These are phyloP conservation scores for Penicillium sp. DNA, from an alignment of 2,329 filamentous ascomycete species.

Conservation along the genomic window DNA sequence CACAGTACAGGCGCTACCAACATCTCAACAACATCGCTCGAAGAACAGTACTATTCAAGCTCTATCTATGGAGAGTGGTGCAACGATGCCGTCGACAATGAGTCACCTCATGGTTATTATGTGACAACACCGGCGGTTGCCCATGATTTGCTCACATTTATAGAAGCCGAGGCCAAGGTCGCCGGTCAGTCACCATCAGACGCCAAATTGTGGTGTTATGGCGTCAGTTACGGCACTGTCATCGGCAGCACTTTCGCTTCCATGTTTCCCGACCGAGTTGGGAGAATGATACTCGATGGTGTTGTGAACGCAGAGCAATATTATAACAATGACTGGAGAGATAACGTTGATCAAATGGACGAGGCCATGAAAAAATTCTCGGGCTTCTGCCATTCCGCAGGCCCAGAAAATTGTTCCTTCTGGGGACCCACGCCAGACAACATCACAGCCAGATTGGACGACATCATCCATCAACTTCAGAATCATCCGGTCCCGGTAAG, in stretches of 20 bases:
- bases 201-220: constrained; percentile 48
- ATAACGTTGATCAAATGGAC: constrained; percentile 54
- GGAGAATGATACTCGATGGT: constrained; percentile 44
- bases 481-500: constrained; percentile 39
- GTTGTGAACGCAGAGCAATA: constrained; percentile 46
- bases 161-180: constrained; percentile 38
- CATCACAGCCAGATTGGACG: constrained; percentile 46
- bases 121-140: constrained; percentile 19
- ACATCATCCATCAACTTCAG: constrained; percentile 32
- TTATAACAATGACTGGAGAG: constrained; percentile 49
- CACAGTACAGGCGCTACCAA: constrained; percentile 22
- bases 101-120: constrained; percentile 14
- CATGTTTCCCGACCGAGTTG: constrained; percentile 42
- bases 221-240: constrained; percentile 51
- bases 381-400: constrained; percentile 52
- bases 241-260: constrained; percentile 47
- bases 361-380: constrained; percentile 54
- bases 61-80: constrained; percentile 21
- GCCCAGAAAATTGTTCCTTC: constrained; percentile 25
- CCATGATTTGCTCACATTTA: constrained; percentile 23
- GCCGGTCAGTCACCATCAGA: constrained; percentile 22
- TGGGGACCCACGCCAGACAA: constrained; percentile 17
- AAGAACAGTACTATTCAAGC: constrained; percentile 23
- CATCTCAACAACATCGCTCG: constrained; percentile 31
- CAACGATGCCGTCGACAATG: constrained; percentile 16